Base-by-base conservation (phyloP, 805 yeast genomes). In the Zygoascus ofunaensis region DNA sequence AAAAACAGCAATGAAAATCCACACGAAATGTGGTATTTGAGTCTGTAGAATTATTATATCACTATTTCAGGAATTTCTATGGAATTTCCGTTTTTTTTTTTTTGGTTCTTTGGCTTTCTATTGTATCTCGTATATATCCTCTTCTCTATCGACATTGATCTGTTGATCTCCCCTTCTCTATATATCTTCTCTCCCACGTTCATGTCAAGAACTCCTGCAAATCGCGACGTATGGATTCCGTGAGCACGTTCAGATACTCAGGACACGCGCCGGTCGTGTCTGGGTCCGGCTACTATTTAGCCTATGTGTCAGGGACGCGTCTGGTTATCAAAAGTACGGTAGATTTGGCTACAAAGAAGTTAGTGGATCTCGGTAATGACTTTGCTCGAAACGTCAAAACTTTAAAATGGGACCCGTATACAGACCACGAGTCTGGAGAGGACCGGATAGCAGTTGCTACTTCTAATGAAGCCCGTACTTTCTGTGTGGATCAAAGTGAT, bases 361-460 rank as follows among this genome's bases (percentile, higher is more conserved):
- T 50, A 21, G 19, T 48, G 5, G 28, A 39, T 5, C 39, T 53
- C 20, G 45, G 47, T 10, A 24, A 26, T 1, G 48, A 40, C 19
- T 49, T 51, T 30, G 52, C 47, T 18, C 37, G 44, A 5, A 14
- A 34, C 4, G 35, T 46, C 4, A 17, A 30, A n/a, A 19, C 17
- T 24, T 32, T 53, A 8, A 19, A 37, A 23, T 53, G 56, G 56
- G 56, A 53, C 41, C 19, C 38, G 2, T 41, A 43, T 23, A n/a
- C 40, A 8, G 36, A 28, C 5, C 5, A 15, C 3, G 43, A 33
- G 12, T 33, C 40, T 24, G 34, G 32, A 2, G 56, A 53, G 38
- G 48, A 49, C 26, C 34, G 56, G 10, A 43, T 53, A 35, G 54
- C 54, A 4, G 43, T 51, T 14, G 52, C 46, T 15, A 21, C 41